phyloP scores from a whole-genome alignment of 1,139 yeast species.

The Lodderomyces elongisporus region DNA sequence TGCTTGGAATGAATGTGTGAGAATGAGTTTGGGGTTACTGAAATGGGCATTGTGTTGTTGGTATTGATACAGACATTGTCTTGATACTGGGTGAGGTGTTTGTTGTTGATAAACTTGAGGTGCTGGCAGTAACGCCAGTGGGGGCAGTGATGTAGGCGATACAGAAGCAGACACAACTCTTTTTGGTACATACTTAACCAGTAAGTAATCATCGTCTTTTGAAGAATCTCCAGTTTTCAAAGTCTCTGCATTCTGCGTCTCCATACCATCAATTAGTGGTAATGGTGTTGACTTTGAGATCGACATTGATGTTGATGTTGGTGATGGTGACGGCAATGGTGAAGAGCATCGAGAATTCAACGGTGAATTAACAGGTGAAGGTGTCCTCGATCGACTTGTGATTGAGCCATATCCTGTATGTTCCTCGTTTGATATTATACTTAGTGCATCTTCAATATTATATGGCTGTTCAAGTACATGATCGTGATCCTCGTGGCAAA shows the following conservation, averaged over 20 bases:
- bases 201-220: constrained; percentile 1
- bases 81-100: constrained; percentile 1
- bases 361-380: constrained; percentile 4
- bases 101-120: no score
- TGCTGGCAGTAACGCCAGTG: not conserved
- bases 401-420: constrained; percentile 8
- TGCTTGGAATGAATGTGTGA: constrained; percentile 15
- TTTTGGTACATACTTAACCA: constrained; percentile 5
- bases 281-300: not conserved
- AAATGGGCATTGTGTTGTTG: not conserved
- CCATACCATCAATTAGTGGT: not conserved
- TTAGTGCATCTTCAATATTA: constrained; percentile 25
- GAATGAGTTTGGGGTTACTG: constrained; percentile 1
- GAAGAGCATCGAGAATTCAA: constrained; percentile 1
- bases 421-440: constrained; percentile 20
- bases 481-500: constrained; percentile 9
- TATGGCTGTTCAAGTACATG: constrained; percentile 16
- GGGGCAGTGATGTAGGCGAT: constrained; percentile 1
- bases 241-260: not conserved
- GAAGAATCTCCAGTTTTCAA: not conserved
- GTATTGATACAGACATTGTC: constrained; percentile 1
- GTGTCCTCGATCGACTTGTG: constrained; percentile 8
- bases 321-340: constrained; percentile 5
- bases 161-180: not conserved
- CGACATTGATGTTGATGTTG: constrained; percentile 1